phyloP scores from a whole-genome alignment of 148 eudicot genomes.

The Cornus controversa region DNA sequence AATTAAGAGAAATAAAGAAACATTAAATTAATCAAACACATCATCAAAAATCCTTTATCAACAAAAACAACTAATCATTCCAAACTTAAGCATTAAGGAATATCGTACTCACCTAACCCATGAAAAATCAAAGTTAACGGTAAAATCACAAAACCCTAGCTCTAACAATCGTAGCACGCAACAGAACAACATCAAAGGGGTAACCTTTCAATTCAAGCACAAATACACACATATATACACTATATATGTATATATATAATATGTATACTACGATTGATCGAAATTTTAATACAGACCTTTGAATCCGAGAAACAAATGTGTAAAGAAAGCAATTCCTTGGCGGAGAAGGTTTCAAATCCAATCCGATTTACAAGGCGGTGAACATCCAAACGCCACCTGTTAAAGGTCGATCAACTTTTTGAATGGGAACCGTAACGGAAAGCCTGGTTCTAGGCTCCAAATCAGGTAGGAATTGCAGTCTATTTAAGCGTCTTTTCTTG shows the following conservation, averaged over 20 bases:
- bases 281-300: neutral
- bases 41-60: too few relatives aligned
- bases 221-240: too few relatives aligned
- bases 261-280: neutral
- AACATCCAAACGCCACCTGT: slow-evolving; percentile 1
- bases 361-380: neutral
- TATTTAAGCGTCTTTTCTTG: neutral
- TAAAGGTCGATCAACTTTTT: neutral
- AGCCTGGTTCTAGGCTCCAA: neutral
- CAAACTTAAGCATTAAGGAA: neutral
- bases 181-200: neutral
- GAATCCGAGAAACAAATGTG: neutral
- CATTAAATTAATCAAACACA: neutral
- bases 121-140: neutral
- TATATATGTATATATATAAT: neutral
- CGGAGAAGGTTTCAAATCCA: neutral
- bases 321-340: neutral
- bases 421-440: neutral
- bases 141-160: neutral
- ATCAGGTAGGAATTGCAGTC: neutral
- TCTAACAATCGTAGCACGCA: neutral
- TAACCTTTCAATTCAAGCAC: too few relatives aligned
- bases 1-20: neutral
- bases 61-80: too few relatives aligned
- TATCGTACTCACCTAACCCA: too few relatives aligned